A percentile compares a stretch with the other conserved stretches of the same genome.
phyloP scores from a whole-genome alignment of 345 rosid species.

The Diplotaxis tenuifolia region DNA sequence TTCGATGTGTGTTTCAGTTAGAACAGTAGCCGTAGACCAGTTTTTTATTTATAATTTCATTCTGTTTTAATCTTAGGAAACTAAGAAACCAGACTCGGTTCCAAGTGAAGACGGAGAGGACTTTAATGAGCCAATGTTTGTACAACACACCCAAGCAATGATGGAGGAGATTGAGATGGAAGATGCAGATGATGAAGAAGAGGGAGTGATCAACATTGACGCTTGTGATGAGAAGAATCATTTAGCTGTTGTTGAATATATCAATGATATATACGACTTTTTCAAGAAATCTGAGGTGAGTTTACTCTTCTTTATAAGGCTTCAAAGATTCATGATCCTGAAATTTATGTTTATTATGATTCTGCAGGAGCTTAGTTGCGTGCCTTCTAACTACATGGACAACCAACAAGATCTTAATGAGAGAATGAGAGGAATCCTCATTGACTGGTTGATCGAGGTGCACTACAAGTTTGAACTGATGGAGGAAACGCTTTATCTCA shows the following conservation, averaged over 20 bases:
- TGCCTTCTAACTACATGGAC: constrained; percentile 65
- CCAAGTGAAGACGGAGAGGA: constrained; percentile 38
- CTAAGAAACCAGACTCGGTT: constrained; percentile 42
- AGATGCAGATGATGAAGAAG: constrained; percentile 47
- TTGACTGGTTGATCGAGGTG: constrained; percentile 97
- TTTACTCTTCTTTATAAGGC: not conserved
- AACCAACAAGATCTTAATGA: constrained; percentile 75
- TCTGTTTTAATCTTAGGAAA: constrained; percentile 39
- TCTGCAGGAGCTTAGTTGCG: constrained; percentile 52
- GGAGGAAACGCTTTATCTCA: constrained; percentile 93
- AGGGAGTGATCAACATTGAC: constrained; percentile 61
- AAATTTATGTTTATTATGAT: constrained; percentile 5
- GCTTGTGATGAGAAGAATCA: constrained; percentile 60
- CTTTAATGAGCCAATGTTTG: constrained; percentile 64
- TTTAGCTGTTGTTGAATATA: constrained; percentile 76
- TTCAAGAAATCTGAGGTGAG: constrained; percentile 34
- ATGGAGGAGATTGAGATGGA: constrained; percentile 84
- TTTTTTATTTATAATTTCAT: no score
- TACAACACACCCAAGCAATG: constrained; percentile 84
- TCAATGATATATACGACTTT: constrained; percentile 57
- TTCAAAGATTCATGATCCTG: not conserved
- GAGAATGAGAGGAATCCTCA: constrained; percentile 87
- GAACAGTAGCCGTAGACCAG: not conserved
- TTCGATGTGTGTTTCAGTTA: constrained; percentile 6
- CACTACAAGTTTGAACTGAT: constrained; percentile 96